These are phyloP conservation scores for Penicillium turbatum DNA, from an alignment of 495 filamentous ascomycete genomes.

Conservation along the genomic window DNA sequence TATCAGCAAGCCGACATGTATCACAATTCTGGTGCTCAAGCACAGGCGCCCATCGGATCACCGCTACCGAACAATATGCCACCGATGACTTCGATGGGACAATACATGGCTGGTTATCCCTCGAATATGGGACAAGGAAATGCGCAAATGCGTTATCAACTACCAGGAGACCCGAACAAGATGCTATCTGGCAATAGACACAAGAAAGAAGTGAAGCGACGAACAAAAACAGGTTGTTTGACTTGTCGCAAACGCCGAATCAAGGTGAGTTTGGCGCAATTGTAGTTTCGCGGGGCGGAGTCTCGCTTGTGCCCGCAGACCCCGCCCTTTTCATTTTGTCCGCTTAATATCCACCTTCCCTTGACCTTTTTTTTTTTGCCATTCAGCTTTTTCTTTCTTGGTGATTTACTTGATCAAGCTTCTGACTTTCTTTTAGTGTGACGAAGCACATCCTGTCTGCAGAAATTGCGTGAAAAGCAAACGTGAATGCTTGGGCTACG, in stretches of 20 bases:
- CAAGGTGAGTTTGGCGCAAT: conserved; percentile 67
- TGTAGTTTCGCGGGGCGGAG: conserved; percentile 35
- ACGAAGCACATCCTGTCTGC: conserved; percentile 91
- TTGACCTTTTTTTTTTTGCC: conserved; percentile 15
- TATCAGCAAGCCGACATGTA: conserved; percentile 39
- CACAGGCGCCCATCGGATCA: conserved; percentile 44
- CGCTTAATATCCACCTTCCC: conserved; percentile 19
- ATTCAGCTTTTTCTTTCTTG: conserved; percentile 9
- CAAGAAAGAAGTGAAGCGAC: conserved; percentile 98
- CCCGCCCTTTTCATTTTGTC: conserved; percentile 38
- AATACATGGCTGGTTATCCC: conserved; percentile 45
- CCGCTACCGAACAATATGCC: conserved; percentile 37
- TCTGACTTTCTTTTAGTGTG: conserved; percentile 62
- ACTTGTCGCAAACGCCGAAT: conserved; percentile 96
- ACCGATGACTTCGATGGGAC: conserved; percentile 41
- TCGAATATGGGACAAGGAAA: conserved; percentile 36
- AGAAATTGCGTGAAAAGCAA: conserved; percentile 98
- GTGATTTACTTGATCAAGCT: conserved; percentile 14
- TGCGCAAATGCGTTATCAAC: conserved; percentile 42
- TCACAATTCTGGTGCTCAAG: conserved; percentile 30
- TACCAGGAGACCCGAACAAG: conserved; percentile 46
- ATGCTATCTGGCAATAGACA: conserved; percentile 77
- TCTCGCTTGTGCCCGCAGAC: conserved; percentile 48
- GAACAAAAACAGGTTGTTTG: conserved; percentile 95
- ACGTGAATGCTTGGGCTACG: conserved; percentile 94